A percentile compares a stretch with the other conserved stretches of the same genome.
Conservation (phyloP, 2,329 filamentous ascomycete species). For the Pseudogymnoascus sp. region DNA sequence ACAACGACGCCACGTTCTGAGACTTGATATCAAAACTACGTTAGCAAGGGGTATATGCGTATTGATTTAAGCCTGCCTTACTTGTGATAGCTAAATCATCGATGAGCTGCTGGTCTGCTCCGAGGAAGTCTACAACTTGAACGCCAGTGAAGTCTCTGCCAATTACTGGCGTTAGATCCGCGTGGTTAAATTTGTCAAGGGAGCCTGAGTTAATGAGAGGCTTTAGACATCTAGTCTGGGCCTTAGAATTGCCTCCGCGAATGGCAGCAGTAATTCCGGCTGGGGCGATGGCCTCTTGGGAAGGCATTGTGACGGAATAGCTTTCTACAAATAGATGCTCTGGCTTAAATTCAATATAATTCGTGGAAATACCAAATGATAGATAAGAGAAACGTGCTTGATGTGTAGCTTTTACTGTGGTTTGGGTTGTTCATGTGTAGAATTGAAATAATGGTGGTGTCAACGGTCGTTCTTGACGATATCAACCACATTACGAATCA, state of each 20-base stretch:
- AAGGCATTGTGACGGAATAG: background rate
- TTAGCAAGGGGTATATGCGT: background rate
- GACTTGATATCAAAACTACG: slow-evolving; percentile 22
- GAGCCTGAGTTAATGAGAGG: slow-evolving; percentile 24
- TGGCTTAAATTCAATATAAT: background rate
- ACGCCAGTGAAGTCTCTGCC: slow-evolving; percentile 51
- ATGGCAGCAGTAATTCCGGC: background rate
- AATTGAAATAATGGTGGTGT: background rate
- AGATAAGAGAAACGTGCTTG: background rate
- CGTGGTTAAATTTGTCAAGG: slow-evolving; percentile 17
- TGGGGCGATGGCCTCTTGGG: background rate
- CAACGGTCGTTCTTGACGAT: background rate
- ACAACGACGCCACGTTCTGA: slow-evolving; percentile 44
- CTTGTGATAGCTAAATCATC: slow-evolving; percentile 48
- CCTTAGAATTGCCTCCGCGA: slow-evolving; percentile 9
- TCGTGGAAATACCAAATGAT: background rate
- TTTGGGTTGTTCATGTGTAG: background rate
- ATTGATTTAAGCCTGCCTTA: slow-evolving; percentile 17
- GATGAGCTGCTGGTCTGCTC: slow-evolving; percentile 45
- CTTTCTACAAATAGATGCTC: background rate
- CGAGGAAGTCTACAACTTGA: slow-evolving; percentile 52
- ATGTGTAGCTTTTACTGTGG: background rate
- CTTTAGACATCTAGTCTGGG: slow-evolving; percentile 6
- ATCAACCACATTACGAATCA: background rate
- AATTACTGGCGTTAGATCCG: slow-evolving; percentile 20